Conservation (phyloP, 2,329 filamentous ascomycete species). For the Daldinia sp. region DNA sequence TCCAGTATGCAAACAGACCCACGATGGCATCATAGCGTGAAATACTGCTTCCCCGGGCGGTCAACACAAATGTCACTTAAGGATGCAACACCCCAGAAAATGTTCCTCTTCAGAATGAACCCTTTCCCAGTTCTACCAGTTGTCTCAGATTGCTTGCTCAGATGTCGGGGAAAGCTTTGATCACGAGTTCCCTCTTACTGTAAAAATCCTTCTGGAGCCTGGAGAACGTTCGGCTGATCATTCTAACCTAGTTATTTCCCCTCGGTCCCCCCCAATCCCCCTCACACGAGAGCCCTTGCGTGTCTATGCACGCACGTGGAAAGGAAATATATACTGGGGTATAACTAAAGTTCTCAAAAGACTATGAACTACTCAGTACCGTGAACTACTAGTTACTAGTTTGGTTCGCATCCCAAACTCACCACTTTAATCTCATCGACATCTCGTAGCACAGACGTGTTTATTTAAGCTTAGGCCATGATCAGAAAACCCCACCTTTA, state of each 20-base stretch:
- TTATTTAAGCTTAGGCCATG: conserved; percentile 1
- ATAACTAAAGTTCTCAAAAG: conserved; percentile 5
- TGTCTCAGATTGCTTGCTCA: conserved; percentile 26
- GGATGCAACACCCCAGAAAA: conserved; percentile 41
- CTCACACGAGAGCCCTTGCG: conserved; percentile 19
- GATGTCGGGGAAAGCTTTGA: conserved; percentile 28
- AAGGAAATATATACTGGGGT: conserved; percentile 19
- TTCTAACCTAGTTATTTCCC: conserved; percentile 12
- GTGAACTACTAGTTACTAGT: too few species aligned
- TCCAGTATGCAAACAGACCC: conserved; percentile 33
- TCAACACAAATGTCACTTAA: conserved; percentile 40
- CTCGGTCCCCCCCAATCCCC: conserved; percentile 28
- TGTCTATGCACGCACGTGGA: conserved; percentile 27
- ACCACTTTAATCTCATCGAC: background rate
- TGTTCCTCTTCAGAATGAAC: conserved; percentile 34
- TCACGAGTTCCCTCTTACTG: conserved; percentile 33
- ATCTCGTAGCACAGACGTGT: conserved; percentile 13
- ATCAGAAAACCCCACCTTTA: background rate
- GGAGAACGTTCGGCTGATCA: conserved; percentile 38
- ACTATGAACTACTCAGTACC: background rate
- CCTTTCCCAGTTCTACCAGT: conserved; percentile 41
- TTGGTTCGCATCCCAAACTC: conserved; percentile 10
- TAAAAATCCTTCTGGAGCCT: background rate
- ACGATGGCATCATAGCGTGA: conserved; percentile 44
- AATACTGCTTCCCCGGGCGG: conserved; percentile 30